Conservation (phyloP, 345 rosid genomes). For the Tarenaya hassleriana region DNA sequence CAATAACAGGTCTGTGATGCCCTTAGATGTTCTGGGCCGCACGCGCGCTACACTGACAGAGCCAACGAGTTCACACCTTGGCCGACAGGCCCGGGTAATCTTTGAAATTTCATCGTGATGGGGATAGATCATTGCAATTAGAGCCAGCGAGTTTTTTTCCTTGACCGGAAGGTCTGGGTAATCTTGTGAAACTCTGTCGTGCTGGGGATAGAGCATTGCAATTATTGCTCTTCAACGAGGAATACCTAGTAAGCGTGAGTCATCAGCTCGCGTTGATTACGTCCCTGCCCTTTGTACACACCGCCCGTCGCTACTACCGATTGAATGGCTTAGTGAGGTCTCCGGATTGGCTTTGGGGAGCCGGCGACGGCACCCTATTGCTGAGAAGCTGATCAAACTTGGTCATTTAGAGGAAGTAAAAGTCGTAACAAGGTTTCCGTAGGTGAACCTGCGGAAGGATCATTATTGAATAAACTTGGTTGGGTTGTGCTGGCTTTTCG, state of each 20-base stretch:
- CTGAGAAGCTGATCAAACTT: too few relatives aligned
- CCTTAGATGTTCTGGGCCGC: conserved; percentile 30
- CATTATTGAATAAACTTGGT: too few relatives aligned
- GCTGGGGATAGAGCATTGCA: neutral
- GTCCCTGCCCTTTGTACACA: too few relatives aligned
- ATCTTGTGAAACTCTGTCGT: neutral
- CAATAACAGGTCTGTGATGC: conserved; percentile 27
- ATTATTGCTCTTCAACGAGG: too few relatives aligned
- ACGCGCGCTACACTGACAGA: conserved; percentile 29
- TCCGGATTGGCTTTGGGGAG: neutral
- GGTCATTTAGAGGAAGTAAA: too few relatives aligned
- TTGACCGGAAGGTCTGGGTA: conserved; percentile 16
- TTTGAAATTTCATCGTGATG: neutral
- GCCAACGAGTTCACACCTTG: conserved; percentile 25
- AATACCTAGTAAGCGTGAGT: neutral
- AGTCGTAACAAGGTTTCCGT: too few relatives aligned
- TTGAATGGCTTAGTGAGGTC: neutral
- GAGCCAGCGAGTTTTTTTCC: conserved; percentile 24
- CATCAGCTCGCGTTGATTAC: too few relatives aligned
- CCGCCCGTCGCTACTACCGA: too few relatives aligned
- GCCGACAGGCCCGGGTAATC: conserved; percentile 17
- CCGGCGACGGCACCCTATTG: too few relatives aligned
- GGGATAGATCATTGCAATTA: neutral
- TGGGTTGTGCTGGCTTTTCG: too few relatives aligned
- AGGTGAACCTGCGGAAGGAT: too few relatives aligned